Evolutionary conservation across 106 monocot genomes (phyloP).

Genomic region (Dactylorhiza incarnata): DNA sequence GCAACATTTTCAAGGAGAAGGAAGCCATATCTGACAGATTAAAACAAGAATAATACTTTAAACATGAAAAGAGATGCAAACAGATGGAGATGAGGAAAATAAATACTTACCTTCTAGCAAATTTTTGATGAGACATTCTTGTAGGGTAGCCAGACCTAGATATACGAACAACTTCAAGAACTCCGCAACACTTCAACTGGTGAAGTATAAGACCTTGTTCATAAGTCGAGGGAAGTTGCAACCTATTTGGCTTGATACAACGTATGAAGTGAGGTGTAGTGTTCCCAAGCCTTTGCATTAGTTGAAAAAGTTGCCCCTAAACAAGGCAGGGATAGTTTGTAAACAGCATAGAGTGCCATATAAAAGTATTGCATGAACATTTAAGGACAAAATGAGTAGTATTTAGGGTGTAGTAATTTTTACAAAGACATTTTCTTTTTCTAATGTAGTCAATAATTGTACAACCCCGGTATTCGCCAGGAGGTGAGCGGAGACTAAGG

Average conservation of each 20-base stretch:
- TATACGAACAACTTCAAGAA: conserved; percentile 94
- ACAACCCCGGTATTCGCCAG: too few relatives aligned
- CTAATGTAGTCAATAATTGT: too few relatives aligned
- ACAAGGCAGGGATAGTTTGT: neutral
- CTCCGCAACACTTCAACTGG: conserved; percentile 93
- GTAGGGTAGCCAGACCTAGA: conserved; percentile 94
- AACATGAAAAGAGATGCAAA: neutral
- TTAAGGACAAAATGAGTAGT: neutral
- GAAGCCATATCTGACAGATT: conserved; percentile 77
- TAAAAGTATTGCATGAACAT: neutral
- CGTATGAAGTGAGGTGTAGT: conserved; percentile 98
- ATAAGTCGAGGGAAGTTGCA: conserved; percentile 66
- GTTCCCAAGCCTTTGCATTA: conserved; percentile 91
- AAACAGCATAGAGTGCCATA: neutral
- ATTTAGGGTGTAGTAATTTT: too few relatives aligned
- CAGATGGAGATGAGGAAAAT: neutral
- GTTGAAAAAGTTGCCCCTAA: conserved; percentile 93
- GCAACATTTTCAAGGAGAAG: conserved; percentile 89
- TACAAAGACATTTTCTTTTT: too few relatives aligned
- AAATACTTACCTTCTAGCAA: conserved; percentile 64
- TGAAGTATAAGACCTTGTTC: conserved; percentile 84
- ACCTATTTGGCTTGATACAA: conserved; percentile 92
- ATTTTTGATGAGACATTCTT: conserved; percentile 92
- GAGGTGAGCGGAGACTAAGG: too few relatives aligned
- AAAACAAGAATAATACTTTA: neutral